Evolutionary conservation across 208 protist species (phyloP), one percentile per base, ranked within the genome.

Genomic region (Trypanosomatidae sp.): DNA sequence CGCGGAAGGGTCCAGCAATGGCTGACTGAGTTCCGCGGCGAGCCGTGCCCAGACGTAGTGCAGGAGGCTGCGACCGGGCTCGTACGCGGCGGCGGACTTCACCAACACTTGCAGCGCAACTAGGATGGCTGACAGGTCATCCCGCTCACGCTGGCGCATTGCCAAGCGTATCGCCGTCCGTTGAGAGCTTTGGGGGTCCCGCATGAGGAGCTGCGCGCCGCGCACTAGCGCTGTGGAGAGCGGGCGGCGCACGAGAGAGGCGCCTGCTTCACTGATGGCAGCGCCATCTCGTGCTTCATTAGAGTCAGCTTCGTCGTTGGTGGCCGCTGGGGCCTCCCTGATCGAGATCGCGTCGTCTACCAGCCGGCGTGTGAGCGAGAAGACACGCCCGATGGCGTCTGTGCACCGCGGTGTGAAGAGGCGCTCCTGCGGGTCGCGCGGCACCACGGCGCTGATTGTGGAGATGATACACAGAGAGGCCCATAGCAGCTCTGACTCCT

Each of bases 401-500:
- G 13, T 44, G 33, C 79, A 78, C 30, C 66, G 80, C 33, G 71
- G 74, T n/a, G 53, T 79, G 62, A 90, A 92, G 65, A 88, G 82
- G 55, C 84, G 70, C 25, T 81, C 80, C 39, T 77, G 58, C 50
- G 81, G 71, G 69, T 92, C 88, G 22, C 72, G 69, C 15, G 79
- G 67, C 8, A 74, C 66, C 19, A 80, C 82, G 28, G 69, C 59
- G 67, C 85, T 76, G 47, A 93, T 55, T 4, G 80, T 77, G 39
- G 81, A 64, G 28, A 75, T 67, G 44, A 84, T 77, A 66, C 80
- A 82, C 22, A 93, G 77, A 59, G 78, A 79, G 2, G 81, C 56
- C 88, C 85, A 89, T 47, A 91, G 67, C 72, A 90, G 65, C 69
- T 85, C 77, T 7, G 83, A 74, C 15, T 68, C 64, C 52, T 90